Evolutionary conservation across 1,139 yeast genomes (phyloP).

Genomic region (Meyerozyma smithsonii): DNA sequence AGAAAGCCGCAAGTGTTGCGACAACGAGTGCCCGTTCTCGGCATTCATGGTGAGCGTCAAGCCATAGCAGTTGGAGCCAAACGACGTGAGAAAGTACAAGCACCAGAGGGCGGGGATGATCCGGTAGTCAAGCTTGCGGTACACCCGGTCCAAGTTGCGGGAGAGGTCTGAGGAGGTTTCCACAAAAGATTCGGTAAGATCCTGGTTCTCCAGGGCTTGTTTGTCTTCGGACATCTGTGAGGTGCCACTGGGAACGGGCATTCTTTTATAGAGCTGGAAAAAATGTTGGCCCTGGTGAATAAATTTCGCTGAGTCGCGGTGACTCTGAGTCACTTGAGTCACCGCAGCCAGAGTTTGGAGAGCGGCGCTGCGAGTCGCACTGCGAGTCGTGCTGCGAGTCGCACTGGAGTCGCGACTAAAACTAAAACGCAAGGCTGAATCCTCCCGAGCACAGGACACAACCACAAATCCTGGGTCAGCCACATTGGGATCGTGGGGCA

Average conservation of each 20-base stretch:
- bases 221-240: not conserved
- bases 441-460: no score
- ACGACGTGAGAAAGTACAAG: constrained; percentile 73
- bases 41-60: constrained; percentile 77
- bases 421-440: no score
- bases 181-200: not conserved
- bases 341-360: no score
- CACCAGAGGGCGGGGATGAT: constrained; percentile 84
- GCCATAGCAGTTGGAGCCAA: constrained; percentile 76
- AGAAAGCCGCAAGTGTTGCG: constrained; percentile 46
- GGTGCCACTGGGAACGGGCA: not conserved
- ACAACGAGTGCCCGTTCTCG: constrained; percentile 57
- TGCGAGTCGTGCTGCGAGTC: no score
- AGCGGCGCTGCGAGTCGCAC: no score
- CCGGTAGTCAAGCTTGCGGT: constrained; percentile 61
- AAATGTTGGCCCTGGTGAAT: not conserved
- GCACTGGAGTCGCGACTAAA: no score
- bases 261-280: not conserved
- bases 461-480: no score
- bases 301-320: constrained; percentile 3
- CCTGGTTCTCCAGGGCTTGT: not conserved
- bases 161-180: not conserved
- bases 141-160: constrained; percentile 48
- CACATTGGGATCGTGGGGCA: no score
- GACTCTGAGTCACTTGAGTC: constrained; percentile 3